These are phyloP conservation scores for Cladosporium sp. DNA, from an alignment of 2,329 filamentous ascomycete genomes.

Conservation along the genomic window DNA sequence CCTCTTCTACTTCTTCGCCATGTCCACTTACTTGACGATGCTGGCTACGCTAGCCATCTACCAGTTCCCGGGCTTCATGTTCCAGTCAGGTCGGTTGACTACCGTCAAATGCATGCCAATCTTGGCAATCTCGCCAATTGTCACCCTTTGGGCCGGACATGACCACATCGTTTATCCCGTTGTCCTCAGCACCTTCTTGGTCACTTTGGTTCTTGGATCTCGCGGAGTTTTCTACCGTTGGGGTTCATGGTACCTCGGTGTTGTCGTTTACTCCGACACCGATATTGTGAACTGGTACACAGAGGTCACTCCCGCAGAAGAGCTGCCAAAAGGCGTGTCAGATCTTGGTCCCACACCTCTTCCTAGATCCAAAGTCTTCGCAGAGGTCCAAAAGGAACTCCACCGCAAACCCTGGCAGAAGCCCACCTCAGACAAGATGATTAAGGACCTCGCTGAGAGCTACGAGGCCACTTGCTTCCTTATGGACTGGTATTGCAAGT, in stretches of 20 bases:
- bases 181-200: constrained; percentile 51
- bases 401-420: constrained; percentile 41
- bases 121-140: constrained; percentile 53
- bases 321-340: constrained; percentile 40
- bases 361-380: constrained; percentile 43
- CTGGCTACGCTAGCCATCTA: constrained; percentile 46
- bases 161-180: constrained; percentile 55
- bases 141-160: constrained; percentile 51
- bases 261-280: constrained; percentile 47
- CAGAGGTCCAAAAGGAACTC: constrained; percentile 44
- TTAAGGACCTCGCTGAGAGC: constrained; percentile 48
- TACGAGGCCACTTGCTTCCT: constrained; percentile 53
- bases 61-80: constrained; percentile 50
- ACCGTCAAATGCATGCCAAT: constrained; percentile 55
- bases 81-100: constrained; percentile 54
- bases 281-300: constrained; percentile 50
- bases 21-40: constrained; percentile 57
- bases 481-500: constrained; percentile 50
- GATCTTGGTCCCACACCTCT: constrained; percentile 48
- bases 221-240: constrained; percentile 54
- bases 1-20: constrained; percentile 54
- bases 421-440: constrained; percentile 42
- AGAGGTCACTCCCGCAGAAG: constrained; percentile 29
- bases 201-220: constrained; percentile 49
- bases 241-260: constrained; percentile 54